These are phyloP conservation scores for Xylariaceae sp. DNA, from an alignment of 2,329 filamentous ascomycete species.

Conservation along the genomic window DNA sequence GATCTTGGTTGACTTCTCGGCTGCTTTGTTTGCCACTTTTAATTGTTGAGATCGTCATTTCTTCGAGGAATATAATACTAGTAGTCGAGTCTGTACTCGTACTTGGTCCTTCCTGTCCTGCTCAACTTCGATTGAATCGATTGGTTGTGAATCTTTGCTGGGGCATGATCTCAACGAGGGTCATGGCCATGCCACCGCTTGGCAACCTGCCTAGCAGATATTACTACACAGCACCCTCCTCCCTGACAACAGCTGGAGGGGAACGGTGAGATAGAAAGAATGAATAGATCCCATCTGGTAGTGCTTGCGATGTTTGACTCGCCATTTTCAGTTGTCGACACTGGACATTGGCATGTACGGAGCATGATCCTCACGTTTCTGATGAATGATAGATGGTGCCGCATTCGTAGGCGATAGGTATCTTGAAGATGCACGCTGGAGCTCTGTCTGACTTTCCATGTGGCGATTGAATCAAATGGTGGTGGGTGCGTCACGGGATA, in stretches of 20 bases:
- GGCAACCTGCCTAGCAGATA: not conserved
- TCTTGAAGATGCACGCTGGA: not conserved
- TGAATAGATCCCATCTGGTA: not conserved
- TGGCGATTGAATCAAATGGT: not conserved
- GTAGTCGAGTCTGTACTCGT: not conserved
- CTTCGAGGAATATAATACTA: not conserved
- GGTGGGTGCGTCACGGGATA: not conserved
- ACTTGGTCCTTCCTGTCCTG: no score
- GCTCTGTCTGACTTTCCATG: not conserved
- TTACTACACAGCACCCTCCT: not conserved
- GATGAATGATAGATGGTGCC: not conserved
- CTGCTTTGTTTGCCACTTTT: constrained; percentile 8
- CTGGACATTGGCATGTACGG: not conserved
- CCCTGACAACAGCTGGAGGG: not conserved
- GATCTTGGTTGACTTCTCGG: constrained; percentile 11
- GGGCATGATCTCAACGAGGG: constrained; percentile 7
- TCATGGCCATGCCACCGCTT: constrained; percentile 3
- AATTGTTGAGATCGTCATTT: not conserved
- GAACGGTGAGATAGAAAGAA: not conserved
- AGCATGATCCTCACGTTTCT: not conserved
- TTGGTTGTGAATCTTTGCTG: not conserved
- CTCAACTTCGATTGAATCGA: not conserved
- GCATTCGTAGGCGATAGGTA: not conserved
- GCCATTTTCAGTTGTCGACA: not conserved
- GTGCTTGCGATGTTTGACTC: not conserved